Conservation (phyloP, 805 yeast species). For the Ogataea thermomethanolica region DNA sequence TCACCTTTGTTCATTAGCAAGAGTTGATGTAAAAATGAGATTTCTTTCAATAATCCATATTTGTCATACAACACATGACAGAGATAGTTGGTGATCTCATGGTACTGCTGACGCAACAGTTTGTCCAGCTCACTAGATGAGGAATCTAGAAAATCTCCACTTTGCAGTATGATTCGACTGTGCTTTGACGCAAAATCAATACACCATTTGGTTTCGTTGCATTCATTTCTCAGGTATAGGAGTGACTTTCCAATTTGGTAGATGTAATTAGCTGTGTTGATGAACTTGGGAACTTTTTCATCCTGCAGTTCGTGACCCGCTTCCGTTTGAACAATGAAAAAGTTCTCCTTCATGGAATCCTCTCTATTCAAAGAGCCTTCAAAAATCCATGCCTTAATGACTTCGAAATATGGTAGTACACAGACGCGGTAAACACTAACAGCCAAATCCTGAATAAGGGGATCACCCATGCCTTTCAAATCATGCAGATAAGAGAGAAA, state of each 20-base stretch:
- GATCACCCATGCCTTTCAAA: slow-evolving; percentile 63
- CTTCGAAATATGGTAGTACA: slow-evolving; percentile 56
- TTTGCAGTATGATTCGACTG: slow-evolving; percentile 1
- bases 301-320: slow-evolving; percentile 6
- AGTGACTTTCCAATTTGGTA: slow-evolving; percentile 71
- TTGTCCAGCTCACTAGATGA: slow-evolving; percentile 27
- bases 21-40: slow-evolving; percentile 61
- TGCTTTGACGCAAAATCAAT: slow-evolving; percentile 13
- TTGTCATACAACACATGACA: slow-evolving; percentile 47
- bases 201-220: slow-evolving; percentile 67
- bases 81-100: slow-evolving; percentile 51
- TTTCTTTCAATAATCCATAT: slow-evolving; percentile 47
- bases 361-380: slow-evolving; percentile 50
- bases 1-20: slow-evolving; percentile 78
- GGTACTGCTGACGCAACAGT: slow-evolving; percentile 42
- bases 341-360: slow-evolving; percentile 51
- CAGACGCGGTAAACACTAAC: slow-evolving; percentile 41
- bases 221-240: slow-evolving; percentile 57
- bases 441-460: slow-evolving; percentile 42
- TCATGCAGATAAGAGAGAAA: slow-evolving; percentile 51
- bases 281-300: slow-evolving; percentile 43
- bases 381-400: slow-evolving; percentile 63
- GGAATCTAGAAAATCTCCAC: slow-evolving; percentile 36
- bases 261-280: slow-evolving; percentile 43
- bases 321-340: slow-evolving; percentile 41